Percentiles rank a stretch among this genome's conserved stretches.
These are phyloP conservation scores for Nymphaea thermarum DNA, from an alignment of 164 flowering plant genomes.

Conservation along the genomic window DNA sequence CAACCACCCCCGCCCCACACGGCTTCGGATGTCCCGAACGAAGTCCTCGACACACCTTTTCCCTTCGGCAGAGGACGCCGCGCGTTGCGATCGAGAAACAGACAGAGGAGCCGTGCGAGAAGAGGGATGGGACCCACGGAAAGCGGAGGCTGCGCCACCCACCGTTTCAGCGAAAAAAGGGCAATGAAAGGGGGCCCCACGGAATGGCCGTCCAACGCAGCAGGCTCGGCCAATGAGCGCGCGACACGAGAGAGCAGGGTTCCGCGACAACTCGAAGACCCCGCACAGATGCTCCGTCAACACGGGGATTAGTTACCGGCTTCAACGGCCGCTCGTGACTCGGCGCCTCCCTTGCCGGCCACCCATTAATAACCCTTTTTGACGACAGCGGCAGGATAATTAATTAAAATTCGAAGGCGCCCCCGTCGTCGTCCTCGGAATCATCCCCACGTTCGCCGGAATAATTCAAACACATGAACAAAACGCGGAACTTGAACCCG, in stretches of 20 bases:
- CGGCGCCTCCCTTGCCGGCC: neutral
- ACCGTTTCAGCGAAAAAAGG: neutral
- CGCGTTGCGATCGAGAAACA: too few species aligned
- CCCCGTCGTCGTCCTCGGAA: neutral
- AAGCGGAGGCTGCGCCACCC: conserved; percentile 44
- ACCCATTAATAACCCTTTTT: too few species aligned
- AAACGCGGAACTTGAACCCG: too few species aligned
- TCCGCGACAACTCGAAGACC: conserved; percentile 7
- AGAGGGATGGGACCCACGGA: conserved; percentile 11
- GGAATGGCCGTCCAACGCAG: neutral
- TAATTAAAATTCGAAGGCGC: neutral
- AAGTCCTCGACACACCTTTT: too few species aligned
- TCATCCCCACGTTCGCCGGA: neutral
- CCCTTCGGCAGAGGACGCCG: too few species aligned
- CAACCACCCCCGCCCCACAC: too few species aligned
- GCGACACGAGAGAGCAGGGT: conserved; percentile 1
- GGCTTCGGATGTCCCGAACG: too few species aligned
- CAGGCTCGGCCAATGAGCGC: neutral
- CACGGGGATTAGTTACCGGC: conserved; percentile 22
- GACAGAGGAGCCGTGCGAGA: too few species aligned
- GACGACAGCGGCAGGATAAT: too few species aligned
- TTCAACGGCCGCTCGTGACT: conserved; percentile 13
- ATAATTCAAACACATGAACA: too few species aligned
- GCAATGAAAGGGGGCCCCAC: conserved; percentile 14
- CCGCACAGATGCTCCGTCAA: conserved; percentile 23